Evolutionary conservation across 768 basidiomycete species (phyloP), one percentile per base, ranked within the genome.

Genomic region (Naganishia kalamii): DNA sequence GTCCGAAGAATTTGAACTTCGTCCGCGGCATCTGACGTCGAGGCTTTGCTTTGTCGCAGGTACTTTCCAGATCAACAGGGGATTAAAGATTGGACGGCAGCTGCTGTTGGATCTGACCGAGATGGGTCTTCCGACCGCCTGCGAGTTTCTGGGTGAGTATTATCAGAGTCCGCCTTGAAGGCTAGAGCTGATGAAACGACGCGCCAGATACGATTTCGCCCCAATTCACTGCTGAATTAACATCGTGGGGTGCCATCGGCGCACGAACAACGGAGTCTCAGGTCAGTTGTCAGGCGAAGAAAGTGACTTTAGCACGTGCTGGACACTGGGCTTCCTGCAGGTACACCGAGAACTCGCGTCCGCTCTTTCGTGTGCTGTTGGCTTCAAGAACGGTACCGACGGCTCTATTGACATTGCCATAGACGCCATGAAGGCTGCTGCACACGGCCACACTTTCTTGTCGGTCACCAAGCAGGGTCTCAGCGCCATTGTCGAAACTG

Each of bases 321-420:
- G 5, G 23, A 44, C 17, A 5, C 23, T 44, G 23, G 17, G 15
- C 15, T 8, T 17, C 33, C 30, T 50, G 8, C 94, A 98, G 79
- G 85, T 99, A 8, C 96, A 98, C 75, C 87, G 96, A 65, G 96
- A 97, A 79, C 87, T 97, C 48, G 92, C 92, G 4, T 92, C 89
- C 3, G 94, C 93, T 74, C 87, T 90, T 27, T 96, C 93, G 59
- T 98, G 96, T 87, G 93, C 96, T 23, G 91, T 97, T 69, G 81
- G 80, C 10, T 99, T 99, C 86, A 99, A 99, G 80, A 99, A 99
- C 77, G 94, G 96, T 61, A 99, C 96, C 3, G 94, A 98, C 77
- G 96, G 96, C 62, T 75, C 77, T 67, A 87, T 97, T 52, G 80
- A 84, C 0, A 90, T 98, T 37, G 94, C 94, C 2, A 88, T 98